A percentile compares a stretch with the other conserved stretches of the same genome.
These are phyloP conservation scores for Magnaporthales sp. DNA, from an alignment of 2,329 filamentous ascomycete genomes.

Conservation along the genomic window DNA sequence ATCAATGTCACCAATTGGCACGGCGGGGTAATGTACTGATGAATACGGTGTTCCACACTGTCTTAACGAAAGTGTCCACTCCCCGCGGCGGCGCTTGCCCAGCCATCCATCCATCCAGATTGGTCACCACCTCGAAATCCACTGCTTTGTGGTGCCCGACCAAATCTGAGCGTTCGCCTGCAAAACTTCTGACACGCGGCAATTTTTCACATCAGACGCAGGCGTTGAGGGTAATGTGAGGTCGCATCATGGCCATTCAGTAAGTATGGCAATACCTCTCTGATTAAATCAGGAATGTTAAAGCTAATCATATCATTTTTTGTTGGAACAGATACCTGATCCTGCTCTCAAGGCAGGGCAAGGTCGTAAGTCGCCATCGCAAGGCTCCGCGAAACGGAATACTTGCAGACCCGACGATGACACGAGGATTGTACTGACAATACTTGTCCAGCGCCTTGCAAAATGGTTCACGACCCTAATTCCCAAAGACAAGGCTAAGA, in stretches of 20 bases:
- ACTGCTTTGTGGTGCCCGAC: background rate
- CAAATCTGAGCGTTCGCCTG: background rate
- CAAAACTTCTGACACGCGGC: background rate
- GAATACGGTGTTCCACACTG: background rate
- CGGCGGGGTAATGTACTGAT: background rate
- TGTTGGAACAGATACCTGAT: slow-evolving; percentile 74
- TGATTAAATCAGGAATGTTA: background rate
- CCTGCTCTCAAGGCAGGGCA: slow-evolving; percentile 93
- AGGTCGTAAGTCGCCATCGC: slow-evolving; percentile 67
- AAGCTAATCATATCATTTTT: background rate
- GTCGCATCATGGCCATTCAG: slow-evolving; percentile 40
- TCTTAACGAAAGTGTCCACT: background rate
- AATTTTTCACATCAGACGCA: background rate
- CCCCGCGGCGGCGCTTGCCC: background rate
- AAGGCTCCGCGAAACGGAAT: background rate
- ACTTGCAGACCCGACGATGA: background rate
- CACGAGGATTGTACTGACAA: background rate
- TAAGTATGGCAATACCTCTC: slow-evolving; percentile 21
- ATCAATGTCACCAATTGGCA: background rate
- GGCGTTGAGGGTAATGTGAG: slow-evolving; percentile 6
- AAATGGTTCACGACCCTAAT: slow-evolving; percentile 99
- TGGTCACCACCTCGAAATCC: background rate
- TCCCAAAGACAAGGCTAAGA: slow-evolving; percentile 98
- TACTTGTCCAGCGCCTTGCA: slow-evolving; percentile 68
- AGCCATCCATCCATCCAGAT: background rate